Percentiles rank a stretch among this genome's conserved stretches.
phyloP scores from a whole-genome alignment of 2,329 filamentous ascomycete species.

The Phyllachora maydis region DNA sequence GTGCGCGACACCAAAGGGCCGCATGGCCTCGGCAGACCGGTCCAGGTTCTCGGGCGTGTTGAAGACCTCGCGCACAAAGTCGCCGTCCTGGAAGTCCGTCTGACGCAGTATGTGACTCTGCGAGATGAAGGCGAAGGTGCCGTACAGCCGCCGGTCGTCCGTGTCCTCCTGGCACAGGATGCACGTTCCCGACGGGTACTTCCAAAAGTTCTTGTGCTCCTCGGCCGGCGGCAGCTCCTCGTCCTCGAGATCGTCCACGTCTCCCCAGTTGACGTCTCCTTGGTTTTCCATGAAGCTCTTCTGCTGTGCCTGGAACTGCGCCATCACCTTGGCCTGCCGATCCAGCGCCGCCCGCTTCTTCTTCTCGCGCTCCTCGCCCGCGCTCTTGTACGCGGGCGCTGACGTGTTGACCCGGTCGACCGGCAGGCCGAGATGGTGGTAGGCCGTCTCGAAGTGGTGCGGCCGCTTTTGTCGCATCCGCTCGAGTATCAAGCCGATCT shows the following conservation, averaged over 20 bases:
- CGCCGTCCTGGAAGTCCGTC: constrained; percentile 62
- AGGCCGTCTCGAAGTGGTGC: constrained; percentile 47
- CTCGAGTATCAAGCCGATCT: constrained; percentile 66
- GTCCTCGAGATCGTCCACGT: constrained; percentile 56
- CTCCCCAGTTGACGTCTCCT: constrained; percentile 72
- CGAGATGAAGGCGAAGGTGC: constrained; percentile 77
- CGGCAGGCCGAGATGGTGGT: constrained; percentile 40
- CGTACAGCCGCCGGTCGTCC: constrained; percentile 72
- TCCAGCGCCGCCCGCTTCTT: constrained; percentile 85
- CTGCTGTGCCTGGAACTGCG: constrained; percentile 93
- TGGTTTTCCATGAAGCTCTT: constrained; percentile 86
- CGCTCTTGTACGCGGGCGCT: constrained; percentile 50
- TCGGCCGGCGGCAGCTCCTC: constrained; percentile 35
- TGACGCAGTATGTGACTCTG: constrained; percentile 75
- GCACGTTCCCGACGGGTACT: constrained; percentile 81
- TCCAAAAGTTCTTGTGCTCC: constrained; percentile 58
- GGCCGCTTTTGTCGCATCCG: constrained; percentile 72
- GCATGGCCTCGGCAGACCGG: constrained; percentile 58
- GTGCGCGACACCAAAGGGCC: constrained; percentile 78
- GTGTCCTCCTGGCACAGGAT: constrained; percentile 95
- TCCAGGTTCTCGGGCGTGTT: constrained; percentile 68
- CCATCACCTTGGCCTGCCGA: constrained; percentile 87
- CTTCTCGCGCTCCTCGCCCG: constrained; percentile 53
- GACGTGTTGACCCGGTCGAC: constrained; percentile 64
- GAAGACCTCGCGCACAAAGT: constrained; percentile 67